Evolutionary conservation across 1,139 yeast species (phyloP).

Genomic region (Diutina catenulata): DNA sequence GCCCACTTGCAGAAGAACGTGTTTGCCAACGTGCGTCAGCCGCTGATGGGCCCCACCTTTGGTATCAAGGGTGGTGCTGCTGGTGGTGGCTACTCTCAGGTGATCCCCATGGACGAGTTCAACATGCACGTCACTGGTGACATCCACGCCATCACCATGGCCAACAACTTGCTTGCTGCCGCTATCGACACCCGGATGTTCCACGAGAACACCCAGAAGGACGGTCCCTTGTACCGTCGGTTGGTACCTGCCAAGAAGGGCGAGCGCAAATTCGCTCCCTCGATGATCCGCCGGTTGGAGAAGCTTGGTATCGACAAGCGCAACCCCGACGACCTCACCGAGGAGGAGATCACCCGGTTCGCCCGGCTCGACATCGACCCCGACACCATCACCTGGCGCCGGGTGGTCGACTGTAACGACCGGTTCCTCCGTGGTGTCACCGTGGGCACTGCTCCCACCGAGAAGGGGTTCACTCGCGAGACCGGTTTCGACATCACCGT

Average conservation of each 20-base stretch:
- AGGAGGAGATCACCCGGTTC: slow-evolving; percentile 64
- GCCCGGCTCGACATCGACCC: slow-evolving; percentile 91
- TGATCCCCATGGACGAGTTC: slow-evolving; percentile 98
- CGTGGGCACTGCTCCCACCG: slow-evolving; percentile 89
- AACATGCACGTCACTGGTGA: slow-evolving; percentile 98
- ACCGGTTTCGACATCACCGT: slow-evolving; percentile 97
- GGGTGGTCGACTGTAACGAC: slow-evolving; percentile 95
- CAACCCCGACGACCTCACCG: slow-evolving; percentile 71
- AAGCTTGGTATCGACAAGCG: slow-evolving; percentile 76
- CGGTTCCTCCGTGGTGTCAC: slow-evolving; percentile 87
- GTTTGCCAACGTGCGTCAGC: slow-evolving; percentile 95
- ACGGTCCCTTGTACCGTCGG: slow-evolving; percentile 75
- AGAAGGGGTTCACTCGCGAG: slow-evolving; percentile 77
- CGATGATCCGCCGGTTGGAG: slow-evolving; percentile 66
- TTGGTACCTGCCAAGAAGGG: slow-evolving; percentile 86
- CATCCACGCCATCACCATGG: slow-evolving; percentile 94
- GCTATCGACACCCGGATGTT: slow-evolving; percentile 98
- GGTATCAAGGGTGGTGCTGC: slow-evolving; percentile 99
- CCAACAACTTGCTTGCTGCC: slow-evolving; percentile 91
- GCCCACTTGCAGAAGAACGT: slow-evolving; percentile 73
- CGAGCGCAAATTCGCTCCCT: slow-evolving; percentile 60
- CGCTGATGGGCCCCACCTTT: slow-evolving; percentile 98
- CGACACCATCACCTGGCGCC: slow-evolving; percentile 88
- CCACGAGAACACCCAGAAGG: slow-evolving; percentile 89
- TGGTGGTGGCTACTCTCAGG: slow-evolving; percentile 98